phyloP scores from a whole-genome alignment of 352 stramenopile species.

The Phytophthora citrophthora region DNA sequence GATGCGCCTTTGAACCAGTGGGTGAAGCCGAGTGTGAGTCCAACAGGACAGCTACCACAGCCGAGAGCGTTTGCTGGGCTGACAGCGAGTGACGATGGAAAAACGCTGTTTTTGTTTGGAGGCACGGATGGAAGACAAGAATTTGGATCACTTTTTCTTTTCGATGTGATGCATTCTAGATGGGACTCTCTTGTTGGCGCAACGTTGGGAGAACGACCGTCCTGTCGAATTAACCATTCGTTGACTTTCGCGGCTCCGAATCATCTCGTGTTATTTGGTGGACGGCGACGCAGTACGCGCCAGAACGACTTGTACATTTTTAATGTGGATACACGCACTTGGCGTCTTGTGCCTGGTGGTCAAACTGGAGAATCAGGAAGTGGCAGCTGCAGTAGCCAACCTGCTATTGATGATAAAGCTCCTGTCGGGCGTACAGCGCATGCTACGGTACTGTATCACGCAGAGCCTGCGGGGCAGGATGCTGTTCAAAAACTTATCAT shows the following conservation, averaged over 20 bases:
- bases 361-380: conserved; percentile 4
- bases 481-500: conserved; percentile 52
- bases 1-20: conserved; percentile 68
- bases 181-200: conserved; percentile 60
- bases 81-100: conserved; percentile 44
- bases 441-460: conserved; percentile 43
- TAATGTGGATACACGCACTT: conserved; percentile 40
- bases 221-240: conserved; percentile 66
- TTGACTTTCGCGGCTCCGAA: conserved; percentile 54
- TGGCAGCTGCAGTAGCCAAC: conserved; percentile 7
- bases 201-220: conserved; percentile 47
- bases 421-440: conserved; percentile 54
- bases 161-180: conserved; percentile 48
- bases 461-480: conserved; percentile 20
- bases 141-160: conserved; percentile 68
- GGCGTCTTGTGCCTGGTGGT: conserved; percentile 32
- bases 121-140: conserved; percentile 60
- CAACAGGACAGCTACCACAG: conserved; percentile 43
- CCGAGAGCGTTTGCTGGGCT: conserved; percentile 61
- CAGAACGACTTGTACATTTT: conserved; percentile 69
- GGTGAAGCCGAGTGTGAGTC: conserved; percentile 36
- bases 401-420: conserved; percentile 6
- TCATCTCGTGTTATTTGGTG: conserved; percentile 70
- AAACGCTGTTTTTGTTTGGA: conserved; percentile 74
- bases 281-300: conserved; percentile 45